Conservation (phyloP, 2,329 filamentous ascomycete species). For the Cladosporium sp. region DNA sequence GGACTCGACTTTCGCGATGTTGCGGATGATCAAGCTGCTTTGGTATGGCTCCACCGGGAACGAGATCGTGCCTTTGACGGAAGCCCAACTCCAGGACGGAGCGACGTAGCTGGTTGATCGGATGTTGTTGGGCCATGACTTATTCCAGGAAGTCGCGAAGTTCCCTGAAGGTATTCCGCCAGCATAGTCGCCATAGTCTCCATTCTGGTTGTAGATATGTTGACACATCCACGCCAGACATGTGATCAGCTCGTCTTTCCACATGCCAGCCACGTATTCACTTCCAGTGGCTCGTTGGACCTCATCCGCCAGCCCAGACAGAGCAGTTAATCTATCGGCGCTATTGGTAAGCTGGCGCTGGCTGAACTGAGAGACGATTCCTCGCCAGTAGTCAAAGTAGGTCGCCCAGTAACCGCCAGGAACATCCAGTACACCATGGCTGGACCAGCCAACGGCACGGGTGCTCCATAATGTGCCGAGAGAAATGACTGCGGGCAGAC, state of each 20-base stretch:
- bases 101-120: slow-evolving; percentile 6
- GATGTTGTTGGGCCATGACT: neutral
- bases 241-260: slow-evolving; percentile 3
- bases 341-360: slow-evolving; percentile 4
- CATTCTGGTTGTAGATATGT: neutral
- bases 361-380: neutral
- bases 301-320: slow-evolving; percentile 1
- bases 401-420: slow-evolving; percentile 4
- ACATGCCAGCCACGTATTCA: neutral
- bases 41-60: neutral
- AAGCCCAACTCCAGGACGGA: slow-evolving; percentile 21
- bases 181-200: neutral
- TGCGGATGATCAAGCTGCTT: neutral
- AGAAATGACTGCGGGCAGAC: neutral
- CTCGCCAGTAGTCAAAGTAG: slow-evolving; percentile 3
- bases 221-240: neutral
- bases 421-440: neutral
- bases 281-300: neutral
- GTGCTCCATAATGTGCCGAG: neutral
- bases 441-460: neutral
- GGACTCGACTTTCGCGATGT: slow-evolving; percentile 1
- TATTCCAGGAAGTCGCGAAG: neutral
- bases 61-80: slow-evolving; percentile 2
- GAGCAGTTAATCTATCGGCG: neutral
- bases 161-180: neutral